These are phyloP conservation scores for Botrytis elliptica DNA, from an alignment of 2,329 filamentous ascomycete genomes.

Conservation along the genomic window DNA sequence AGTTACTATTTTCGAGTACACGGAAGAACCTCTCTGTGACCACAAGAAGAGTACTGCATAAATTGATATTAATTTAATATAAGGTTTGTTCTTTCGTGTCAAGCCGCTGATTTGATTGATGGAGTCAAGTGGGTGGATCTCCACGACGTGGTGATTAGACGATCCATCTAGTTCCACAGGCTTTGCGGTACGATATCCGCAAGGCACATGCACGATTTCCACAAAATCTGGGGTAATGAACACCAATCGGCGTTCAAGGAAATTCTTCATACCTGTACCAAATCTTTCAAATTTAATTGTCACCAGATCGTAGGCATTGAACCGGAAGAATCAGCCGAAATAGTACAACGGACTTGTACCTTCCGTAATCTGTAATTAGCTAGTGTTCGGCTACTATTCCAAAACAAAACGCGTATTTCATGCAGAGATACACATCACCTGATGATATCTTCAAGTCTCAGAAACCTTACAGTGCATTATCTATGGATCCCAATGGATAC, in stretches of 20 bases:
- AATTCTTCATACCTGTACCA: background rate
- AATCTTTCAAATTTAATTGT: background rate
- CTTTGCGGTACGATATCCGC: slow-evolving; percentile 17
- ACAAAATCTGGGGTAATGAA: slow-evolving; percentile 13
- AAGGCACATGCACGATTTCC: slow-evolving; percentile 4
- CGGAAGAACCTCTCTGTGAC: background rate
- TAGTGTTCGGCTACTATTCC: background rate
- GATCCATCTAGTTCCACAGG: slow-evolving; percentile 8
- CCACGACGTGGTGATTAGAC: background rate
- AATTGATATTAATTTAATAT: background rate
- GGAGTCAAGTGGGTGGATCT: background rate
- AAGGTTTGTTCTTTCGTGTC: background rate
- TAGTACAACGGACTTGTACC: background rate
- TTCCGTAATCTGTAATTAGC: background rate
- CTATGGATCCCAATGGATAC: background rate
- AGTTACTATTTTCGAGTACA: background rate
- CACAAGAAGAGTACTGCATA: background rate
- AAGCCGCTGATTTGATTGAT: background rate
- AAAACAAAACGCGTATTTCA: background rate
- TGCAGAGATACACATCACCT: background rate
- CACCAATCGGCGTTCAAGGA: background rate
- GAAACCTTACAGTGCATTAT: background rate
- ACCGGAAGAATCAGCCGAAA: background rate
- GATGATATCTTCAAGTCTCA: background rate
- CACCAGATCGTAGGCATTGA: slow-evolving; percentile 5